A percentile compares a stretch with the other conserved stretches of the same genome.
Evolutionary conservation across 2,329 filamentous ascomycete species (phyloP).

Genomic region (Scedosporium aurantiacum): DNA sequence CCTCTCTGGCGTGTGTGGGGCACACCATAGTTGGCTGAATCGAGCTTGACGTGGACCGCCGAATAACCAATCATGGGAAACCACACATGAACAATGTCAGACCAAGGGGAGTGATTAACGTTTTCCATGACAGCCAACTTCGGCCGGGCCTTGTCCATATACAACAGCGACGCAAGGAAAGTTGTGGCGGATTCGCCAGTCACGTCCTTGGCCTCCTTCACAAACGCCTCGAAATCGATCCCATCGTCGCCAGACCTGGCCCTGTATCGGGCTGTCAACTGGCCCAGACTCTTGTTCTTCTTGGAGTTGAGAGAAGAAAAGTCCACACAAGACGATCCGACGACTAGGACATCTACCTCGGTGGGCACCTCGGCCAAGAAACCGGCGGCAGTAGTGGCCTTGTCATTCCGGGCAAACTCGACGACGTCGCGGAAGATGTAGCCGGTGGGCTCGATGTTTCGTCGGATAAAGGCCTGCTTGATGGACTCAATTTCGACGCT

Average conservation of each 20-base stretch:
- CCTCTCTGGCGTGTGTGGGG: conserved; percentile 57
- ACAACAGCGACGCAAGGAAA: conserved; percentile 49
- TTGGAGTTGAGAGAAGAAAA: conserved; percentile 52
- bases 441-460: conserved; percentile 39
- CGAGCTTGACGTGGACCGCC: conserved; percentile 36
- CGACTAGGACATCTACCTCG: conserved; percentile 53
- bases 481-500: conserved; percentile 52
- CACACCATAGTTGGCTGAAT: conserved; percentile 62
- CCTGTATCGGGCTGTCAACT: neutral
- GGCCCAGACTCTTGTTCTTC: conserved; percentile 30
- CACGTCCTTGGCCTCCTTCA: conserved; percentile 35
- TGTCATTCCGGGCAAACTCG: conserved; percentile 34
- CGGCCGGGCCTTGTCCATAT: conserved; percentile 43
- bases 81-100: conserved; percentile 28
- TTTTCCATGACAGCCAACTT: conserved; percentile 63
- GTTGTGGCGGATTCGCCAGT: conserved; percentile 55
- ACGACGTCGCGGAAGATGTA: conserved; percentile 48
- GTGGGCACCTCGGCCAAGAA: conserved; percentile 43
- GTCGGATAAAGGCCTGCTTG: conserved; percentile 54
- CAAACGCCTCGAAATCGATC: neutral
- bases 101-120: conserved; percentile 51
- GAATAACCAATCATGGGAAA: conserved; percentile 43
- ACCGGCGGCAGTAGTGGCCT: conserved; percentile 56
- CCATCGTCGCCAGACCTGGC: neutral
- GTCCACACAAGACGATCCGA: conserved; percentile 67